These are phyloP conservation scores for Globisporangium orthogonon DNA, from an alignment of 352 stramenopile species.

Conservation along the genomic window DNA sequence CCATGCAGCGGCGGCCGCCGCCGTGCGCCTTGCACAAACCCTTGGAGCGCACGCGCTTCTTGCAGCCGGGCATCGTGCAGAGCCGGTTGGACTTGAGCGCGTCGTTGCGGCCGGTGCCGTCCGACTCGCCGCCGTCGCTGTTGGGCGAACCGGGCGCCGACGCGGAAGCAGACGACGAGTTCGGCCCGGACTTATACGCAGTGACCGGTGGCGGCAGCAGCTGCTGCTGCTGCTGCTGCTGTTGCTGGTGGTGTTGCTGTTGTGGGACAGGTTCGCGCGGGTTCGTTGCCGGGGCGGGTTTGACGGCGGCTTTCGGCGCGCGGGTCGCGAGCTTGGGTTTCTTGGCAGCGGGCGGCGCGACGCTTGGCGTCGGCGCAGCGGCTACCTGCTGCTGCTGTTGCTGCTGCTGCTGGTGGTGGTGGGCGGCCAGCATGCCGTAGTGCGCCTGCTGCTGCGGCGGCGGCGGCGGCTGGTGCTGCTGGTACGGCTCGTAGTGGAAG, in stretches of 20 bases:
- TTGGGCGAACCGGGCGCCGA: constrained; percentile 11
- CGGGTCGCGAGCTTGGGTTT: constrained; percentile 15
- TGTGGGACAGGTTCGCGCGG: constrained; percentile 10
- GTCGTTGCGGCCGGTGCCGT: constrained; percentile 30
- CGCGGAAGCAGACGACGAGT: constrained; percentile 9
- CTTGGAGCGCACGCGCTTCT: constrained; percentile 82
- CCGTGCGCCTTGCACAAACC: constrained; percentile 82
- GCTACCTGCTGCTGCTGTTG: constrained; percentile 6
- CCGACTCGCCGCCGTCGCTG: constrained; percentile 12
- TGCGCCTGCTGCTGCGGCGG: constrained; percentile 24
- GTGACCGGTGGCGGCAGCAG: background rate
- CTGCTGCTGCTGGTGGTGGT: background rate
- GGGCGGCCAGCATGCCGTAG: constrained; percentile 16
- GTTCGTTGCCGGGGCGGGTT: background rate
- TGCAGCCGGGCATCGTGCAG: constrained; percentile 78
- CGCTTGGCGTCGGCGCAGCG: background rate
- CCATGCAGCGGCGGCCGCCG: constrained; percentile 69
- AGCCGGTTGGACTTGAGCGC: constrained; percentile 74
- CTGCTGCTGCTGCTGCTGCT: constrained; percentile 17
- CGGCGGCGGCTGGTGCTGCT: constrained; percentile 4
- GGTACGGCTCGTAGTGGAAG: constrained; percentile 53
- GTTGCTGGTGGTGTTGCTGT: constrained; percentile 1
- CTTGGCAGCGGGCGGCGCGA: constrained; percentile 1
- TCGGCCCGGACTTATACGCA: constrained; percentile 9
- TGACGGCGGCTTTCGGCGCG: background rate